These are phyloP conservation scores for Pyrus bretschneideri DNA, from an alignment of 306 rosid species.

Conservation along the genomic window DNA sequence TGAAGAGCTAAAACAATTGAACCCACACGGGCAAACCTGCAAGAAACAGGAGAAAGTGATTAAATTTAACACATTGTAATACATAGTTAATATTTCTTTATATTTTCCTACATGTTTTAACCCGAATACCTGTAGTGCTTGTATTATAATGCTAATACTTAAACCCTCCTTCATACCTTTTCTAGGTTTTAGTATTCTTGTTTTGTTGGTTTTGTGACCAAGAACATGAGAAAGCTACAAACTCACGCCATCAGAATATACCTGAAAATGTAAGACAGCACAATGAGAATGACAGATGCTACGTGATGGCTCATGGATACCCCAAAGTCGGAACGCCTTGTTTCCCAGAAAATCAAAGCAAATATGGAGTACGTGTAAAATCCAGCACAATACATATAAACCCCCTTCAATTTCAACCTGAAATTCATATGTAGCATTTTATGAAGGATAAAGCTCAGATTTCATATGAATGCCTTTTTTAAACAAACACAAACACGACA, in stretches of 20 bases:
- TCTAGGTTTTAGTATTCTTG: background rate
- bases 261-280: conserved; percentile 78
- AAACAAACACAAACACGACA: conserved; percentile 12
- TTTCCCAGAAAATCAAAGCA: conserved; percentile 94
- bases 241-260: conserved; percentile 25
- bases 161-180: conserved; percentile 6
- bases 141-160: background rate
- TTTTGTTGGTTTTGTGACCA: conserved; percentile 3
- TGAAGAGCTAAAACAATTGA: conserved; percentile 92
- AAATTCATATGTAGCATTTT: conserved; percentile 18
- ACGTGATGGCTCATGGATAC: conserved; percentile 96
- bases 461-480: background rate
- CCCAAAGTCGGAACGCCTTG: conserved; percentile 89
- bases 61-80: background rate
- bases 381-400: conserved; percentile 85
- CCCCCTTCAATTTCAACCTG: conserved; percentile 87
- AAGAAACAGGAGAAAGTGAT: conserved; percentile 1
- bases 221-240: conserved; percentile 21
- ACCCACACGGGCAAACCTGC: conserved; percentile 91
- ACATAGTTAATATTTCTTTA: background rate
- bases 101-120: background rate
- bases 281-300: conserved; percentile 66
- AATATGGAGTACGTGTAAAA: conserved; percentile 89
- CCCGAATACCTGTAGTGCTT: background rate
- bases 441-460: conserved; percentile 8